phyloP scores from a whole-genome alignment of 495 filamentous ascomycete genomes.

The Penicillium flavigenum region DNA sequence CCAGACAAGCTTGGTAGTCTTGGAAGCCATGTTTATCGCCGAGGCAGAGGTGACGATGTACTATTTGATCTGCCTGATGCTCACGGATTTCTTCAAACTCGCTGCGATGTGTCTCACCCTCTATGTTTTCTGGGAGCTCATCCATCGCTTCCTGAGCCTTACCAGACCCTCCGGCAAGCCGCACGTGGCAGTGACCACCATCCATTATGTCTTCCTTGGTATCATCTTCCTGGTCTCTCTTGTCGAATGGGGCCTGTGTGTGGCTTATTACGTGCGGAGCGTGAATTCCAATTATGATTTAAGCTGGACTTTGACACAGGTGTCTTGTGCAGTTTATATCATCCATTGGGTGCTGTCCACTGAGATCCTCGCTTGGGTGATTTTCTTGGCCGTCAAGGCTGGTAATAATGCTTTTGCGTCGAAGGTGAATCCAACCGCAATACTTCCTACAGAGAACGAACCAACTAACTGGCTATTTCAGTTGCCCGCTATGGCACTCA shows the following conservation, averaged over 20 bases:
- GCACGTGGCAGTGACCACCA: conserved; percentile 10
- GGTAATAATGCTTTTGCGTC: conserved; percentile 23
- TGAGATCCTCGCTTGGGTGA: conserved; percentile 25
- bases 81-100: conserved; percentile 23
- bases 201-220: conserved; percentile 25
- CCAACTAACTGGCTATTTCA: conserved; percentile 7
- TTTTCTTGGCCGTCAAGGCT: conserved; percentile 25
- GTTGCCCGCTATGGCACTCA: conserved; percentile 17
- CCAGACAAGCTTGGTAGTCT: conserved; percentile 9
- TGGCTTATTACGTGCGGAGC: conserved; percentile 6
- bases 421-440: conserved; percentile 14
- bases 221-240: conserved; percentile 19
- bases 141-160: conserved; percentile 21
- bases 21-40: conserved; percentile 20
- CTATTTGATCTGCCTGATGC: conserved; percentile 25
- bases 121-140: conserved; percentile 27
- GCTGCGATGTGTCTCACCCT: conserved; percentile 15
- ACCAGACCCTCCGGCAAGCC: conserved; percentile 23
- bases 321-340: conserved; percentile 15
- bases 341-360: conserved; percentile 22
- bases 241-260: conserved; percentile 18
- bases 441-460: too few species aligned
- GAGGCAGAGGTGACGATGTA: conserved; percentile 21
- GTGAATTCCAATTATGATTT: not conserved
- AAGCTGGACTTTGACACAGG: too few species aligned